These are phyloP conservation scores for Juncus inflexus DNA, from an alignment of 176 grass and related monocot genomes.

Conservation along the genomic window DNA sequence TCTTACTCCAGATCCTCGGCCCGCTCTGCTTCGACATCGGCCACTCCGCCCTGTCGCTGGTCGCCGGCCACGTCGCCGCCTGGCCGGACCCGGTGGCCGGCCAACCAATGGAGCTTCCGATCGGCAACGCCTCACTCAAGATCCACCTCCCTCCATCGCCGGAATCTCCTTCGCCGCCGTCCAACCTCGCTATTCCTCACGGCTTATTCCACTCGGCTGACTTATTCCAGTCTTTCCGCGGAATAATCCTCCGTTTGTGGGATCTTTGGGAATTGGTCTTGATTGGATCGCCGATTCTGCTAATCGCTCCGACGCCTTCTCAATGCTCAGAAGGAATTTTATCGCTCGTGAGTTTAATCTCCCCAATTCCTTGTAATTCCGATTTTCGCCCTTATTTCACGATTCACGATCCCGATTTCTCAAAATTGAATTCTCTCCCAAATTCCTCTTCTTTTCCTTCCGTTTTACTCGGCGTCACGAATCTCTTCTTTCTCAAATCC, in stretches of 20 bases:
- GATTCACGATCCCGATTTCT: slow-evolving; percentile 94
- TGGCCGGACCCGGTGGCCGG: slow-evolving; percentile 66
- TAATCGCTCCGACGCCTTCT: slow-evolving; percentile 69
- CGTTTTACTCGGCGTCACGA: slow-evolving; percentile 82
- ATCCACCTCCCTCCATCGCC: slow-evolving; percentile 64
- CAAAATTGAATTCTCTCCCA: slow-evolving; percentile 63
- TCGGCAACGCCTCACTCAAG: slow-evolving; percentile 64
- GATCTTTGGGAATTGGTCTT: slow-evolving; percentile 95
- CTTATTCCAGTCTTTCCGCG: slow-evolving; percentile 71
- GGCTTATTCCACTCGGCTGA: slow-evolving; percentile 88
- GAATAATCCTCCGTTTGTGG: slow-evolving; percentile 84
- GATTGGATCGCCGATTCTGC: slow-evolving; percentile 61
- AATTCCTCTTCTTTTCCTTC: slow-evolving; percentile 73
- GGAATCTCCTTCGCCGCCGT: slow-evolving; percentile 39
- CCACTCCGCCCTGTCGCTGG: slow-evolving; percentile 60
- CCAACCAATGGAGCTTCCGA: slow-evolving; percentile 66
- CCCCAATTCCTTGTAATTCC: slow-evolving; percentile 63
- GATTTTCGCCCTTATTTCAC: slow-evolving; percentile 94
- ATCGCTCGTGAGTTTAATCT: slow-evolving; percentile 85
- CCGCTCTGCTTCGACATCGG: slow-evolving; percentile 98
- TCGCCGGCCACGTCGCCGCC: slow-evolving; percentile 77
- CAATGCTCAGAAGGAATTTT: slow-evolving; percentile 90
- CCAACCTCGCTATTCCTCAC: slow-evolving; percentile 60
- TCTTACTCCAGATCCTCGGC: slow-evolving; percentile 90
- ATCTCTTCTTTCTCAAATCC: slow-evolving; percentile 90